Base-by-base conservation (phyloP, 1,284 basidiomycete genomes). In the Heterobasidion parviporum region DNA sequence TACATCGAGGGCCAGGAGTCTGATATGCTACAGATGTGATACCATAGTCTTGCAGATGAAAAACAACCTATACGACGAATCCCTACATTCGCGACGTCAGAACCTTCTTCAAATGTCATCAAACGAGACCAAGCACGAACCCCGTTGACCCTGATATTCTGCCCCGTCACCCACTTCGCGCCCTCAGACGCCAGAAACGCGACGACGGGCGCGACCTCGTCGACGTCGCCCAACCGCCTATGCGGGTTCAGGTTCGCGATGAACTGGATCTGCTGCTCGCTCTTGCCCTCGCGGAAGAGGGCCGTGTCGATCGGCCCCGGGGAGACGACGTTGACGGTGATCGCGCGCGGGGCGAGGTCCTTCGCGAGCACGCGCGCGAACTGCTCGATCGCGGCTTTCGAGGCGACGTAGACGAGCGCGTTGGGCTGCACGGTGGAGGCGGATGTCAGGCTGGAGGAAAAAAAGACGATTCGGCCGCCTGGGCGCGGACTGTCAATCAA, bases 311-410 rank as follows among this genome's bases (percentile, higher is more conserved):
- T 71, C 7, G 77, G 78, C 5, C 78, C 77, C 18, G 77, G 77
- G 0, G 75, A 75, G 49, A 82, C 64, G 26, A 73, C 74, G 67
- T 82, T 82, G 50, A 81, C 79, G 0, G 75, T 78, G 59, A 81
- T 71, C 2, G 74, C 73, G 15, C 68, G 64, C 6, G 67, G 59
- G 0, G 77, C 78, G 20, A 80, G 68, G 59, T 79, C 76, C 59
- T 79, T 79, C 1, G 78, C 74, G 18, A 81, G 71, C 33, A 80
- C 74, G 15, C 78, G 72, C 16, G 73, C 67, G 49, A 80, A 66
- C 57, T 80, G 78, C 60, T 80, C 78, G 54, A 81, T 67, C 2
- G 79, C 77, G 36, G 74, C 79, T 64, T 82, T 81, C 2, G 75
- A 71, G 12, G 76, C 74, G 52, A 74, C 69, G 63, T 80, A 81